Percentiles rank a stretch among this genome's conserved stretches.
Conservation (phyloP, 75 land plant species). For the Pseudotsuga menziesii region DNA sequence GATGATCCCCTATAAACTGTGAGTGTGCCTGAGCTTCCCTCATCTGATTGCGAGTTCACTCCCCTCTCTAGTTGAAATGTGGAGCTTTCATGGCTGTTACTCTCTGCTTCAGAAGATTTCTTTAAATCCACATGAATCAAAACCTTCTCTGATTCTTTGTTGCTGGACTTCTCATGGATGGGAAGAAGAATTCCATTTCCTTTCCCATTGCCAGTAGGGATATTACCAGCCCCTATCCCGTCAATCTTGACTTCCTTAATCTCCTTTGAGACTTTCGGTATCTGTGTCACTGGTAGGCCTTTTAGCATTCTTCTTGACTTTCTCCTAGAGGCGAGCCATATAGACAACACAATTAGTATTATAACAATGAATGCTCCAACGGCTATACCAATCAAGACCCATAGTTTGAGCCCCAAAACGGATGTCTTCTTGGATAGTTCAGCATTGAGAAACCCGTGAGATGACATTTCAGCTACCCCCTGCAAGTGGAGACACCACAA, state of each 20-base stretch:
- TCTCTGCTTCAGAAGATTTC: conserved; percentile 45
- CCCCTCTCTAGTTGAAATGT: conserved; percentile 37
- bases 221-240: conserved; percentile 22
- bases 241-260: conserved; percentile 64
- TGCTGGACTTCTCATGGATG: conserved; percentile 33
- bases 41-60: conserved; percentile 42
- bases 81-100: conserved; percentile 45
- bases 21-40: conserved; percentile 34
- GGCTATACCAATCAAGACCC: conserved; percentile 67
- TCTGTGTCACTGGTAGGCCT: conserved; percentile 28
- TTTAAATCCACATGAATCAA: conserved; percentile 41
- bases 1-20: conserved; percentile 20
- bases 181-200: conserved; percentile 24
- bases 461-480: no score
- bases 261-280: conserved; percentile 64
- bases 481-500: no score
- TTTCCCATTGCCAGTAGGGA: conserved; percentile 6
- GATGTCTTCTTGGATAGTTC: conserved; percentile 52
- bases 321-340: conserved; percentile 51
- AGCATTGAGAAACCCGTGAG: not conserved
- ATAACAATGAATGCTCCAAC: conserved; percentile 69
- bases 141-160: conserved; percentile 50
- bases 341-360: conserved; percentile 49
- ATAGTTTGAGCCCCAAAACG: conserved; percentile 64
- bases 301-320: conserved; percentile 26